Conservation (phyloP, 345 rosid genomes). For the Rhodamnia rubescens region DNA sequence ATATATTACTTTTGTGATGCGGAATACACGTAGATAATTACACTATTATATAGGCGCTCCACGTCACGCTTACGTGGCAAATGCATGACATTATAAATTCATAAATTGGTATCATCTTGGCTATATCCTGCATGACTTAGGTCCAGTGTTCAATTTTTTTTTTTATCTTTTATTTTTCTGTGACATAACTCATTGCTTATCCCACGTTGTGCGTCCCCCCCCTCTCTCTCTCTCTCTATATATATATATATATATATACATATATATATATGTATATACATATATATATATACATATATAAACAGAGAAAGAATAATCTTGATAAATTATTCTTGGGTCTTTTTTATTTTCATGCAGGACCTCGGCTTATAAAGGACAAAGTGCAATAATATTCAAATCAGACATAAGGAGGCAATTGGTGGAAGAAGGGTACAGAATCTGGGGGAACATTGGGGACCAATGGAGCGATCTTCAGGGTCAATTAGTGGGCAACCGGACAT, state of each 20-base stretch:
- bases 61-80: background rate
- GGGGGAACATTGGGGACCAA: conserved; percentile 15
- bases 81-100: background rate
- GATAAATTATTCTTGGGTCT: background rate
- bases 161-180: background rate
- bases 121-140: background rate
- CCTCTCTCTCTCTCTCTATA: too few species aligned
- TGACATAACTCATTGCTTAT: background rate
- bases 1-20: background rate
- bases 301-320: background rate
- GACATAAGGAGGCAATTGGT: conserved; percentile 5
- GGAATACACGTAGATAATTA: background rate
- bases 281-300: too few species aligned
- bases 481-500: conserved; percentile 1
- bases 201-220: background rate
- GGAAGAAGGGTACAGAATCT: conserved; percentile 9
- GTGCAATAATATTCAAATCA: conserved; percentile 4
- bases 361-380: background rate
- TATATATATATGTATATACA: too few species aligned
- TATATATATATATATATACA: too few species aligned
- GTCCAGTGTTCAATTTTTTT: background rate
- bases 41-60: background rate
- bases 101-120: background rate
- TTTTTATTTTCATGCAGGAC: background rate
- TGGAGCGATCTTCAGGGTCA: conserved; percentile 17